Evolutionary conservation across 2,329 filamentous ascomycete genomes (phyloP).

Genomic region (Ophiostoma sp.): DNA sequence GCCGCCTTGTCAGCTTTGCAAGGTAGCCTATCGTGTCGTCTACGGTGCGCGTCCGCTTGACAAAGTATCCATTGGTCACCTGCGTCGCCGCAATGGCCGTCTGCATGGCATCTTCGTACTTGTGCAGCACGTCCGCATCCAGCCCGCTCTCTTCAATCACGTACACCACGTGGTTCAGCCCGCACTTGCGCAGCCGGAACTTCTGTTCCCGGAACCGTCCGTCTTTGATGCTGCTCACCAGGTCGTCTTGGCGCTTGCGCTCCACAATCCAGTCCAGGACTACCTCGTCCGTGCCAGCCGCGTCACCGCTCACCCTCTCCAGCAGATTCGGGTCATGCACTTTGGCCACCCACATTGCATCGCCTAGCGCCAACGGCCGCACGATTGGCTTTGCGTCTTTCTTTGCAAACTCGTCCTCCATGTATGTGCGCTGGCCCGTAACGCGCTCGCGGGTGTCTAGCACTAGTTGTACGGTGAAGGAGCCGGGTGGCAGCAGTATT

Average conservation of each 20-base stretch:
- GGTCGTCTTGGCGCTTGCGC: conserved; percentile 72
- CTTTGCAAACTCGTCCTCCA: conserved; percentile 64
- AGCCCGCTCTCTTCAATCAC: conserved; percentile 68
- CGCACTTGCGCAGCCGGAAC: conserved; percentile 66
- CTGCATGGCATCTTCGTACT: conserved; percentile 61
- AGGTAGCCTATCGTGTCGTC: conserved; percentile 75
- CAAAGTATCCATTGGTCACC: conserved; percentile 71
- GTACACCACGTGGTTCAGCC: conserved; percentile 71
- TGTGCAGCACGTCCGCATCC: conserved; percentile 47
- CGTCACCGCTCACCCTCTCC: conserved; percentile 47
- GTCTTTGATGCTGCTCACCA: conserved; percentile 75
- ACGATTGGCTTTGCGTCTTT: conserved; percentile 61
- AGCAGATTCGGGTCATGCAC: conserved; percentile 56
- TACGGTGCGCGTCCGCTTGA: conserved; percentile 69
- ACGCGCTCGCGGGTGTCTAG: conserved; percentile 68
- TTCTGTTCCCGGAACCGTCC: conserved; percentile 81
- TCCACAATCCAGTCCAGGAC: conserved; percentile 77
- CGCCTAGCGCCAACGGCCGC: conserved; percentile 64
- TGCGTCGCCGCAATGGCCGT: conserved; percentile 72
- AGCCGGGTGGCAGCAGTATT: conserved; percentile 56
- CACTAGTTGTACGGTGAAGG: conserved; percentile 66
- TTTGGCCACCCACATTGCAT: conserved; percentile 75
- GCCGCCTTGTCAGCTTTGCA: conserved; percentile 61
- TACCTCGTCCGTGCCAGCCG: conserved; percentile 58
- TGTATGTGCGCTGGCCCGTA: conserved; percentile 69